A percentile compares a stretch with the other conserved stretches of the same genome.
Conservation (phyloP, 2,329 filamentous ascomycete species). For the Claviceps sp. region DNA sequence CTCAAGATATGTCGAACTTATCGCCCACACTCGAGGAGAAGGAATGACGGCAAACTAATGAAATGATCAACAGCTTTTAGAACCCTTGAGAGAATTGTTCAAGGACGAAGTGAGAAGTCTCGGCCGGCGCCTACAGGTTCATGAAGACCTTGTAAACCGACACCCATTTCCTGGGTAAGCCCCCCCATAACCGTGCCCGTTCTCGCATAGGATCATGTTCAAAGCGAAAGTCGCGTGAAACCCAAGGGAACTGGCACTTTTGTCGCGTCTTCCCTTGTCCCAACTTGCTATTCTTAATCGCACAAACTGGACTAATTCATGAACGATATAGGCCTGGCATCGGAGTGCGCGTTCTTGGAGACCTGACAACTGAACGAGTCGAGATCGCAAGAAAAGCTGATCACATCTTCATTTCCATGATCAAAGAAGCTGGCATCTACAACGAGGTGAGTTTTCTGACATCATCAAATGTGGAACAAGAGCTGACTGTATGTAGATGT, state of each 20-base stretch:
- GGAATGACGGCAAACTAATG: not conserved
- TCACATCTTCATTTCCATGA: constrained; percentile 65
- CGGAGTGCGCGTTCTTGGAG: constrained; percentile 69
- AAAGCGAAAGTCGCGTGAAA: not conserved
- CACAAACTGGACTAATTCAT: not conserved
- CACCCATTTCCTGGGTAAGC: constrained; percentile 10
- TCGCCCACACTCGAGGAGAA: not conserved
- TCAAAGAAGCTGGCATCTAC: constrained; percentile 59
- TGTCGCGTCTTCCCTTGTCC: not conserved
- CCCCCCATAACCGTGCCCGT: not conserved
- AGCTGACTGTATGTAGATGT: constrained; percentile 9
- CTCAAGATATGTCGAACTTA: not conserved
- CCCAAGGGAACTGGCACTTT: not conserved
- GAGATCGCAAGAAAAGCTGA: constrained; percentile 68
- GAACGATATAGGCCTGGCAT: constrained; percentile 39
- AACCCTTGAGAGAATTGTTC: constrained; percentile 24
- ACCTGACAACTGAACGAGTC: constrained; percentile 68
- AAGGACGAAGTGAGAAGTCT: constrained; percentile 50
- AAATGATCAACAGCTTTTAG: constrained; percentile 49
- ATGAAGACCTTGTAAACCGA: constrained; percentile 19
- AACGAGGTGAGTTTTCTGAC: constrained; percentile 29
- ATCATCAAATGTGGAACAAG: not conserved
- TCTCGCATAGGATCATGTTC: not conserved
- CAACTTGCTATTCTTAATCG: not conserved
- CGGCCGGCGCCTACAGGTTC: constrained; percentile 17